Percentiles rank a stretch among this genome's conserved stretches.
Conservation (phyloP, 2,329 filamentous ascomycete species). For the Diplodia corticola region DNA sequence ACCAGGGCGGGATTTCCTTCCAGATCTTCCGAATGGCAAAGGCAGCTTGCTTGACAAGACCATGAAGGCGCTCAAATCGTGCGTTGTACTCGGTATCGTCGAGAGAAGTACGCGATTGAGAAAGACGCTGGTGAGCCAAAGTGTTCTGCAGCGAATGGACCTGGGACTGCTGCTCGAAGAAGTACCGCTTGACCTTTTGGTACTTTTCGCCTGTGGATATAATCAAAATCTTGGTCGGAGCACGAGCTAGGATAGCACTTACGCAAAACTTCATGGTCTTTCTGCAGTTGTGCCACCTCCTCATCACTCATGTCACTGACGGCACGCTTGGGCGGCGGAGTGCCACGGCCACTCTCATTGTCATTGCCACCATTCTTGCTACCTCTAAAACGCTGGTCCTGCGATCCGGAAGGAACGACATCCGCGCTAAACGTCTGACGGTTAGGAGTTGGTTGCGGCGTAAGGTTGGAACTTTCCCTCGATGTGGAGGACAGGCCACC, state of each 20-base stretch:
- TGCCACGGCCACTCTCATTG: constrained; percentile 42
- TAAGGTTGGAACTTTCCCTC: constrained; percentile 1
- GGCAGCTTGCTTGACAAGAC: constrained; percentile 88
- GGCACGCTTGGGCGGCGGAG: constrained; percentile 46
- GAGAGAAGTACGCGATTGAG: constrained; percentile 87
- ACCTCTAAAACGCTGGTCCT: constrained; percentile 46
- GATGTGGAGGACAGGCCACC: not conserved
- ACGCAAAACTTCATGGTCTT: constrained; percentile 54
- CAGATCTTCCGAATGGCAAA: constrained; percentile 97
- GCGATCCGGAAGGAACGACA: constrained; percentile 46
- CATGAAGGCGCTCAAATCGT: constrained; percentile 86
- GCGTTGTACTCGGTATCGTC: constrained; percentile 94
- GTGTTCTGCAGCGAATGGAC: constrained; percentile 95
- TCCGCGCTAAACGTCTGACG: constrained; percentile 47
- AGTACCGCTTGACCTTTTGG: constrained; percentile 95
- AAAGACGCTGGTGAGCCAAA: constrained; percentile 93
- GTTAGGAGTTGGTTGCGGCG: not conserved
- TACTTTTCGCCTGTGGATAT: constrained; percentile 76
- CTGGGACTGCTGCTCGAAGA: constrained; percentile 88
- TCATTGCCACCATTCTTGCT: constrained; percentile 34
- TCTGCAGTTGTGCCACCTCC: constrained; percentile 48
- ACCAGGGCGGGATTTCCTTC: constrained; percentile 77
- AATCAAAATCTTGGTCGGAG: constrained; percentile 13
- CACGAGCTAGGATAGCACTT: constrained; percentile 28
- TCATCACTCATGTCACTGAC: constrained; percentile 50